These are phyloP conservation scores for Phytophthora cactorum DNA, from an alignment of 352 stramenopile species.

Conservation along the genomic window DNA sequence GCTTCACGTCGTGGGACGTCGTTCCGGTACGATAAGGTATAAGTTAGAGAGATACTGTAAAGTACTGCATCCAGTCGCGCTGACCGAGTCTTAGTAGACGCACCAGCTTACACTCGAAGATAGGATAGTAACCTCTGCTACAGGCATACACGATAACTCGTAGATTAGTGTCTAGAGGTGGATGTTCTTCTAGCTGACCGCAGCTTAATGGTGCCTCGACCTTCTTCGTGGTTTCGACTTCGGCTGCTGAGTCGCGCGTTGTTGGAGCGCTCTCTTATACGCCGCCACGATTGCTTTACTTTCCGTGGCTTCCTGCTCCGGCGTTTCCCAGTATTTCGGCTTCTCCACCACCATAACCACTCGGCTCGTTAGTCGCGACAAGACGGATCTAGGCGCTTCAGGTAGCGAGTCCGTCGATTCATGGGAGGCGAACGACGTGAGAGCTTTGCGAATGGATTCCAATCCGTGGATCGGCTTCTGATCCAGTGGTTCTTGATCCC, in stretches of 20 bases:
- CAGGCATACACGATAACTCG: neutral
- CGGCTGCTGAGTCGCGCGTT: slow-evolving; percentile 5
- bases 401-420: slow-evolving; percentile 14
- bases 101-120: too few relatives aligned
- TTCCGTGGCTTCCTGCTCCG: slow-evolving; percentile 18
- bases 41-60: too few relatives aligned
- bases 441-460: slow-evolving; percentile 29
- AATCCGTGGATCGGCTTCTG: slow-evolving; percentile 29
- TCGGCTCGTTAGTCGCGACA: slow-evolving; percentile 29
- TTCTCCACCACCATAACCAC: slow-evolving; percentile 40
- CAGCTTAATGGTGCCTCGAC: neutral
- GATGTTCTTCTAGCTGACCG: neutral
- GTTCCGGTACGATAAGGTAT: slow-evolving; percentile 24
- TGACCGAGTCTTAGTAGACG: too few relatives aligned
- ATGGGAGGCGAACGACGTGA: slow-evolving; percentile 28
- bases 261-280: slow-evolving; percentile 26
- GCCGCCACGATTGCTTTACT: slow-evolving; percentile 26
- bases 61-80: too few relatives aligned
- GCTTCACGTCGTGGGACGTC: slow-evolving; percentile 39
- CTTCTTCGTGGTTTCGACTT: neutral
- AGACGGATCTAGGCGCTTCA: slow-evolving; percentile 10
- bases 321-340: slow-evolving; percentile 35
- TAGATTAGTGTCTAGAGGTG: neutral
- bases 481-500: slow-evolving; percentile 21
- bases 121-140: too few relatives aligned